Evolutionary conservation across 495 filamentous ascomycete genomes (phyloP).

Genomic region (Ascobolus immersus): DNA sequence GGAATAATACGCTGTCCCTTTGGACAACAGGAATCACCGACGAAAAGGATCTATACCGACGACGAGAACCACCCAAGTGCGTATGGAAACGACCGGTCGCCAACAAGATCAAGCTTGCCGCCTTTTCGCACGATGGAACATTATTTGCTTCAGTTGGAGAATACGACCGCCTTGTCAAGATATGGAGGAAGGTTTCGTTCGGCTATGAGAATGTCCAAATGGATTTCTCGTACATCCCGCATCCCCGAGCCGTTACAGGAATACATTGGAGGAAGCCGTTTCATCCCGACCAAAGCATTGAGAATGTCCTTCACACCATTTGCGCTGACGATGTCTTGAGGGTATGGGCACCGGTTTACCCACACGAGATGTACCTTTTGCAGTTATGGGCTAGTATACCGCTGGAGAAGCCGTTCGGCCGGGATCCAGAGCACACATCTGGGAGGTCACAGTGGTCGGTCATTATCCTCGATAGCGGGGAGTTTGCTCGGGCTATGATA

Average conservation of each 20-base stretch:
- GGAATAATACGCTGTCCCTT: constrained; percentile 42
- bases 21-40: constrained; percentile 30
- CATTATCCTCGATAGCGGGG: constrained; percentile 62
- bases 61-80: constrained; percentile 16
- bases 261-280: constrained; percentile 64
- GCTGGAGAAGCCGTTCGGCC: too few relatives aligned
- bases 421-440: background rate
- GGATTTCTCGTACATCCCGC: constrained; percentile 70
- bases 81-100: constrained; percentile 55
- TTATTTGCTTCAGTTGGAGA: constrained; percentile 60
- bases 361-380: constrained; percentile 42
- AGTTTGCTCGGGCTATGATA: constrained; percentile 54
- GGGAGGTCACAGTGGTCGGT: constrained; percentile 33
- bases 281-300: constrained; percentile 49
- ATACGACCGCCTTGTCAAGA: constrained; percentile 65
- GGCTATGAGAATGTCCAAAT: constrained; percentile 62
- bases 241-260: constrained; percentile 52
- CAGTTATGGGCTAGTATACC: constrained; percentile 67
- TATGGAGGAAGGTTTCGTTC: constrained; percentile 78
- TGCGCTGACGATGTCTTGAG: constrained; percentile 63
- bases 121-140: constrained; percentile 61
- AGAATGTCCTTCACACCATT: constrained; percentile 81
- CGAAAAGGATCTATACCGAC: constrained; percentile 19
- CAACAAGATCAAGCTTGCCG: constrained; percentile 46
- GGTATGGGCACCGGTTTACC: constrained; percentile 58